A percentile compares a stretch with the other conserved stretches of the same genome.
Evolutionary conservation across 345 rosid species (phyloP).

Genomic region (Trapa bicornis): DNA sequence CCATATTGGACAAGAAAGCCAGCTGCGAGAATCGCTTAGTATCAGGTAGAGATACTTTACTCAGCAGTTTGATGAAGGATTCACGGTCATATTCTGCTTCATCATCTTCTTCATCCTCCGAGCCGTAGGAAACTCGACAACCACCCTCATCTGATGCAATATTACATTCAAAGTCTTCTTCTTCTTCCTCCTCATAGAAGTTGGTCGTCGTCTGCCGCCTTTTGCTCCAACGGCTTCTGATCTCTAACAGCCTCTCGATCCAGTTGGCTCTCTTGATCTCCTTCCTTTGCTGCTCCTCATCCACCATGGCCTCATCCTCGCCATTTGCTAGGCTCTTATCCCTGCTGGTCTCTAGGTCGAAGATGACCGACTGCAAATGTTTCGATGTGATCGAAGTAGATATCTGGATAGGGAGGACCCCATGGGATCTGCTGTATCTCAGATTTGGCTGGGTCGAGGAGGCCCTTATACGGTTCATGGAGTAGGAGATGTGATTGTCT

Average conservation of each 20-base stretch:
- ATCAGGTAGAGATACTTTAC: slow-evolving; percentile 45
- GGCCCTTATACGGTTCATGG: slow-evolving; percentile 27
- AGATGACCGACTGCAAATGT: slow-evolving; percentile 38
- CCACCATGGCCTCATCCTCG: slow-evolving; percentile 12
- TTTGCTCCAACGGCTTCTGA: slow-evolving; percentile 44
- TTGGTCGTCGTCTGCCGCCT: slow-evolving; percentile 17
- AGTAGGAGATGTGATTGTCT: slow-evolving; percentile 47
- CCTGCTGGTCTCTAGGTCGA: slow-evolving; percentile 42
- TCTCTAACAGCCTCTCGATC: slow-evolving; percentile 60
- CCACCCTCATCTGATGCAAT: slow-evolving; percentile 18
- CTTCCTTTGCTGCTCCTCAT: slow-evolving; percentile 13
- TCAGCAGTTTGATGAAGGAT: slow-evolving; percentile 43
- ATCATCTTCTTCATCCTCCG: slow-evolving; percentile 25
- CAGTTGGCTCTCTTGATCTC: slow-evolving; percentile 49
- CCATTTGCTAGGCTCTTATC: slow-evolving; percentile 18
- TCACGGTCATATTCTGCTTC: slow-evolving; percentile 27
- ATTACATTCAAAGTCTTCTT: slow-evolving; percentile 19
- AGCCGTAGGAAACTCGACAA: slow-evolving; percentile 41
- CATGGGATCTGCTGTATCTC: slow-evolving; percentile 42
- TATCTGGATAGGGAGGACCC: slow-evolving; percentile 48
- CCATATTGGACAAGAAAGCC: slow-evolving; percentile 76
- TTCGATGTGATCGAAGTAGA: slow-evolving; percentile 44
- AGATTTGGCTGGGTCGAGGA: slow-evolving; percentile 35
- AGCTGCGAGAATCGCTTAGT: slow-evolving; percentile 57
- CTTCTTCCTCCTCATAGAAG: slow-evolving; percentile 15